Base-by-base conservation (phyloP, 2,329 filamentous ascomycete genomes). In the Seiridium cupressi region DNA sequence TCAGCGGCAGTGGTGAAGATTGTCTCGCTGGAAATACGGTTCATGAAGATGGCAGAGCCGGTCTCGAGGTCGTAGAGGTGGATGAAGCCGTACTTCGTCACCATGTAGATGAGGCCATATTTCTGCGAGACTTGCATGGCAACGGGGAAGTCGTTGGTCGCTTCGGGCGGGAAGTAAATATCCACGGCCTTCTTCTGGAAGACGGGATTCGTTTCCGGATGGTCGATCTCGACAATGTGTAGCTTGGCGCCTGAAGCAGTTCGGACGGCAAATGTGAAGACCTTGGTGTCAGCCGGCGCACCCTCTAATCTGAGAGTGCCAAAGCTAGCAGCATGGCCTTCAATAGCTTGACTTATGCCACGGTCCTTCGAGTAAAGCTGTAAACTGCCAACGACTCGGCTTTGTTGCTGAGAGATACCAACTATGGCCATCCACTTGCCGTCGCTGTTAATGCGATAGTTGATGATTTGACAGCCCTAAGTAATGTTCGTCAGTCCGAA, bases 81-180 rank as follows among this genome's bases (percentile, higher is more conserved):
- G 70, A 99, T 98, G 79, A 98, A 99, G 57, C 95, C 95, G 72
- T 97, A 99, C 77, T 99, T 99, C 60, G 95, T 99, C 64, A 99
- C 92, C 70, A 99, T 87, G 78, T 97, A 97, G 71, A 99, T 89
- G 73, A 99, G 88, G 71, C 93, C 94, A 77, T 99, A 99, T 79
- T 95, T 96, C 71, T 92, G 89, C 3, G 95, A 98, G 51, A 99
- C 89, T 78, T 99, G 96, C 80, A 99, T 95, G 18, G 94, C 93
- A 59, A 99, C 95, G 2, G 96, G 95, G 81, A 99, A 99, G 74
- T 99, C 95, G 75, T 95, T 97, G 64, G 89, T 90, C 9, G 95
- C 95, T 78, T 99, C 95, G 51, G 92, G 87, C 1, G 95, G 95
- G 84, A 98, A 99, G 81, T 95, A 98, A 62, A 99, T 92, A 73